phyloP scores from a whole-genome alignment of 345 rosid species.

The Eucalyptus urophylla region DNA sequence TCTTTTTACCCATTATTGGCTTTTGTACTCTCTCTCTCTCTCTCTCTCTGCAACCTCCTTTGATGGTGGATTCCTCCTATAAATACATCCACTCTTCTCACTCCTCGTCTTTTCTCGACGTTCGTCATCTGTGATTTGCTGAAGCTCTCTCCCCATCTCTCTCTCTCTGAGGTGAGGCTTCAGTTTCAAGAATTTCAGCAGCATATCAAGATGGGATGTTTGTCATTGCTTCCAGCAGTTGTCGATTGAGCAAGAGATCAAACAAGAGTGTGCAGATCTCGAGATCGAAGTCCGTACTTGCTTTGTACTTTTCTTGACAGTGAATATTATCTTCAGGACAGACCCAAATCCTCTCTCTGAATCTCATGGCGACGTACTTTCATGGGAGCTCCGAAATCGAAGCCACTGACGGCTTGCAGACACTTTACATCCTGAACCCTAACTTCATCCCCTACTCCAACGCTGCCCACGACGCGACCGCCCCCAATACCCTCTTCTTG shows the following conservation, averaged over 20 bases:
- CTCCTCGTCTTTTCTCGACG: background rate
- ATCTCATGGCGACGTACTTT: constrained; percentile 36
- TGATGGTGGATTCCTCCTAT: background rate
- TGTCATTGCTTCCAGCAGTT: background rate
- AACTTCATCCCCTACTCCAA: constrained; percentile 25
- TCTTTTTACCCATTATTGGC: background rate
- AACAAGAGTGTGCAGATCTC: background rate
- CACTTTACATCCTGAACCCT: constrained; percentile 42
- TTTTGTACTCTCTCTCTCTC: background rate
- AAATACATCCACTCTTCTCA: background rate
- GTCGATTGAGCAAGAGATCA: background rate
- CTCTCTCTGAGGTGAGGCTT: background rate
- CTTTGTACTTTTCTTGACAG: background rate
- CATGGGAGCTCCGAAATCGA: constrained; percentile 37
- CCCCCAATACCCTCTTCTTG: background rate
- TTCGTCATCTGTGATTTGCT: background rate
- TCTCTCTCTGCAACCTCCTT: background rate
- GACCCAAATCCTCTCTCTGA: background rate
- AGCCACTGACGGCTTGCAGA: constrained; percentile 31
- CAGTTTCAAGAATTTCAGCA: background rate
- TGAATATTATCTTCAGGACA: background rate
- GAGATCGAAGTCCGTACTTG: background rate
- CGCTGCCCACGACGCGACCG: background rate
- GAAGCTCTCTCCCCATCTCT: background rate
- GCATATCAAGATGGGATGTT: background rate